A percentile compares a stretch with the other conserved stretches of the same genome.
These are phyloP conservation scores for Phellopilus nigrolimitatus DNA, from an alignment of 1,284 basidiomycete species.

Conservation along the genomic window DNA sequence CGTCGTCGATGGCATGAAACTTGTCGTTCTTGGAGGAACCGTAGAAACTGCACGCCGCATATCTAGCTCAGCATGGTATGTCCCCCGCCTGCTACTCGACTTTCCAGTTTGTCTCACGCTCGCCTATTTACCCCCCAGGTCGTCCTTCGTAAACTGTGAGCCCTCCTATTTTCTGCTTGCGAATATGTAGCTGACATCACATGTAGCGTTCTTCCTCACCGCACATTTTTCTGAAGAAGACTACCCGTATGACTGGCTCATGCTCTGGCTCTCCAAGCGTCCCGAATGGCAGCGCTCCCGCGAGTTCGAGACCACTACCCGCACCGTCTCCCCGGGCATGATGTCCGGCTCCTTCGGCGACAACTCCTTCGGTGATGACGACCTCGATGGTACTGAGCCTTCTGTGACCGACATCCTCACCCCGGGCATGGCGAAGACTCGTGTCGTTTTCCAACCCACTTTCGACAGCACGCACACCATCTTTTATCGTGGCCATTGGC, in stretches of 20 bases:
- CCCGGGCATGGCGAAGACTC: conserved; percentile 65
- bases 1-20: conserved; percentile 79
- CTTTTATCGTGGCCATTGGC: conserved; percentile 76
- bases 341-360: conserved; percentile 44
- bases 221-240: conserved; percentile 83
- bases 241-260: conserved; percentile 66
- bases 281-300: conserved; percentile 81
- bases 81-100: conserved; percentile 20
- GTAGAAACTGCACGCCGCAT: conserved; percentile 78
- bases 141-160: conserved; percentile 78
- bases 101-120: conserved; percentile 12
- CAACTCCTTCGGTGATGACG: conserved; percentile 61
- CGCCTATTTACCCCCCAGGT: conserved; percentile 40
- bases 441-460: conserved; percentile 80
- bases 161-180: conserved; percentile 24
- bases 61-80: conserved; percentile 73
- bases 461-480: conserved; percentile 80
- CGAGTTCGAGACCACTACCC: conserved; percentile 80
- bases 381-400: conserved; percentile 43
- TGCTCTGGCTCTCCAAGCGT: conserved; percentile 27
- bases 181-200: conserved; percentile 8
- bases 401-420: conserved; percentile 40
- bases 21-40: conserved; percentile 78
- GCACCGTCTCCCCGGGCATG: conserved; percentile 49
- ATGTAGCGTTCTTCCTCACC: conserved; percentile 75